Conservation (phyloP, 441 rosid genomes). For the Populus trichocarpa region DNA sequence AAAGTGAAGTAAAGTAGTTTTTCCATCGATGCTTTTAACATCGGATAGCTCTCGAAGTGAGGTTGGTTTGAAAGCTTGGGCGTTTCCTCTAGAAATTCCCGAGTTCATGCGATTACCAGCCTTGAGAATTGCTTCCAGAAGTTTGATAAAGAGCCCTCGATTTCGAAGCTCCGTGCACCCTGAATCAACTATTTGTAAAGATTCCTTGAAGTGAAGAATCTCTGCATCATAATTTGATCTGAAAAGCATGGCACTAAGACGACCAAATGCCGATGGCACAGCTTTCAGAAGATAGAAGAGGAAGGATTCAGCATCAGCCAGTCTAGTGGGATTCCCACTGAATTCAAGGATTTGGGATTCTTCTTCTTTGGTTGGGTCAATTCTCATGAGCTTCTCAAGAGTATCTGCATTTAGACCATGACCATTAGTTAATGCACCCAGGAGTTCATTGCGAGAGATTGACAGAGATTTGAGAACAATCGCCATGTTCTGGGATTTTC, state of each 20-base stretch:
- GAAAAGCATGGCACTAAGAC: slow-evolving; percentile 63
- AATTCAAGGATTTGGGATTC: slow-evolving; percentile 51
- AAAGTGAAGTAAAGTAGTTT: slow-evolving; percentile 80
- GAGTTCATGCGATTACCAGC: slow-evolving; percentile 98
- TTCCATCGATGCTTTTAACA: slow-evolving; percentile 76
- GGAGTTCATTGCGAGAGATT: slow-evolving; percentile 51
- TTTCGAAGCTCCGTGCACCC: slow-evolving; percentile 77
- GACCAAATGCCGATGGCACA: slow-evolving; percentile 69
- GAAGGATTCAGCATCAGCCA: slow-evolving; percentile 78
- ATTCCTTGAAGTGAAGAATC: slow-evolving; percentile 42
- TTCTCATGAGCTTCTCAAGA: slow-evolving; percentile 67
- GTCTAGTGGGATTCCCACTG: slow-evolving; percentile 47
- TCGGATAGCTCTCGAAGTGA: slow-evolving; percentile 77
- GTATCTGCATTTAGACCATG: slow-evolving; percentile 54
- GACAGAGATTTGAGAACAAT: slow-evolving; percentile 70
- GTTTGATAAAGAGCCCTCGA: slow-evolving; percentile 75
- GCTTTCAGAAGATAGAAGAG: slow-evolving; percentile 64
- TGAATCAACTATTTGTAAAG: slow-evolving; percentile 48
- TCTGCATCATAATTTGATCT: slow-evolving; percentile 64
- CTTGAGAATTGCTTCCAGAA: slow-evolving; percentile 84
- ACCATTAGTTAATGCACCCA: slow-evolving; percentile 52
- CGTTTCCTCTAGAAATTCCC: slow-evolving; percentile 90
- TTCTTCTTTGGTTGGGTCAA: slow-evolving; percentile 74
- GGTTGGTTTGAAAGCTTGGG: slow-evolving; percentile 76
- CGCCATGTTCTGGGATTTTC: slow-evolving; percentile 77